Evolutionary conservation across 805 yeast species (phyloP).

Genomic region (Myxozyma kluyveri): DNA sequence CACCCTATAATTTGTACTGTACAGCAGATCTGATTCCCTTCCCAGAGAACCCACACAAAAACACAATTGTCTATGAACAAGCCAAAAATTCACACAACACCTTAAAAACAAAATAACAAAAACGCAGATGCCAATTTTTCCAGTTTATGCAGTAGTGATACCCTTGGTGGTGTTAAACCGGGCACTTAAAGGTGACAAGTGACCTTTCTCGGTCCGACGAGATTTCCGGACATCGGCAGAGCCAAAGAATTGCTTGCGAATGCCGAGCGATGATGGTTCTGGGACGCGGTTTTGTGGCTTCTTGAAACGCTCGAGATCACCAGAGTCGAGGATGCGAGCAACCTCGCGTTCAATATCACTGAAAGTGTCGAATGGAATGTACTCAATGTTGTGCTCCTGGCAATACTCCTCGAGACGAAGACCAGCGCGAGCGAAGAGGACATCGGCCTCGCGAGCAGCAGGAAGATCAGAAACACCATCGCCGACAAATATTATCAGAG

Average conservation of each 20-base stretch:
- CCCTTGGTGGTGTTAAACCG: slow-evolving; percentile 17
- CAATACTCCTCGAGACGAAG: slow-evolving; percentile 44
- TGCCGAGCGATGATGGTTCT: not conserved
- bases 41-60: too few species aligned
- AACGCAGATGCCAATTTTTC: too few species aligned
- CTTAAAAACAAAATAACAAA: too few species aligned
- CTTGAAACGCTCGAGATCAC: slow-evolving; percentile 26
- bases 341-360: slow-evolving; percentile 42
- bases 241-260: slow-evolving; percentile 13
- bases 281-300: slow-evolving; percentile 24
- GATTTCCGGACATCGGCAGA: slow-evolving; percentile 15
- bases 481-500: slow-evolving; percentile 53
- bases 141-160: slow-evolving; percentile 11
- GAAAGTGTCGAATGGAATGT: slow-evolving; percentile 45
- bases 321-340: slow-evolving; percentile 25
- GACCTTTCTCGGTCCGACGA: slow-evolving; percentile 20
- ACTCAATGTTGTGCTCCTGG: slow-evolving; percentile 42
- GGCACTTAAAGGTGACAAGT: slow-evolving; percentile 13
- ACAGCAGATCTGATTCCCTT: too few species aligned
- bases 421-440: slow-evolving; percentile 45
- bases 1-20: too few species aligned
- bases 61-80: too few species aligned
- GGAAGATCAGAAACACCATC: slow-evolving; percentile 54
- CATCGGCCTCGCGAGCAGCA: slow-evolving; percentile 47
- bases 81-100: too few species aligned